phyloP scores from a whole-genome alignment of 805 yeast genomes.

The Saturnispora bothae region DNA sequence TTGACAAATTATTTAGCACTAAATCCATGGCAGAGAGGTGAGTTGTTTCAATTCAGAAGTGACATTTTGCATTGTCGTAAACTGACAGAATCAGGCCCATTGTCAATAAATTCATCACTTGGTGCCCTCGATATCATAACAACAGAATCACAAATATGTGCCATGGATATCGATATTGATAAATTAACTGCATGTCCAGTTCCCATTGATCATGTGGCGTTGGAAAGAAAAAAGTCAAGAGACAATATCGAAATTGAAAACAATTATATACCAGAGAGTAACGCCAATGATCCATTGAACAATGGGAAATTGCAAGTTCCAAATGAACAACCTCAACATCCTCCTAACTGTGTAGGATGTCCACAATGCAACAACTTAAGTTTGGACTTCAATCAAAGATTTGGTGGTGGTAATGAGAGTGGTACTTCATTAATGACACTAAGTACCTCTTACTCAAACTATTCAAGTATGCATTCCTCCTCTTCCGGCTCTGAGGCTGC shows the following conservation, averaged over 20 bases:
- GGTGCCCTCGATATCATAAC: constrained; percentile 20
- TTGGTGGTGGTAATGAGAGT: constrained; percentile 9
- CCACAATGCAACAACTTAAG: constrained; percentile 21
- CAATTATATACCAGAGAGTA: constrained; percentile 21
- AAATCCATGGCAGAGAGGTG: constrained; percentile 39
- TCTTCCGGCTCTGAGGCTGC: background rate
- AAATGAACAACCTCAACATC: constrained; percentile 2
- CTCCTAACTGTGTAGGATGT: constrained; percentile 22
- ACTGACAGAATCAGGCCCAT: constrained; percentile 26
- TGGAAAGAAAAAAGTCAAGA: constrained; percentile 22
- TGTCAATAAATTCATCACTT: constrained; percentile 22
- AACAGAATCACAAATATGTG: constrained; percentile 19
- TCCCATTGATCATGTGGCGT: constrained; percentile 27
- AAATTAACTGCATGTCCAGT: constrained; percentile 23
- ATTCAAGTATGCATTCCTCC: background rate
- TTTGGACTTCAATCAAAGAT: constrained; percentile 5
- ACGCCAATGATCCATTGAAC: constrained; percentile 8
- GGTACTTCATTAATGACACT: constrained; percentile 8
- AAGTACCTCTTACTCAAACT: constrained; percentile 3
- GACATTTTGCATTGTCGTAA: constrained; percentile 27
- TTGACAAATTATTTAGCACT: constrained; percentile 34
- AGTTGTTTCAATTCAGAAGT: constrained; percentile 30
- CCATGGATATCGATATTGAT: constrained; percentile 1
- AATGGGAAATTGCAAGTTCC: constrained; percentile 3
- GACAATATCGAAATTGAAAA: constrained; percentile 23